These are phyloP conservation scores for Discostella pseudostelligera DNA, from an alignment of 108 stramenopile species.

Conservation along the genomic window DNA sequence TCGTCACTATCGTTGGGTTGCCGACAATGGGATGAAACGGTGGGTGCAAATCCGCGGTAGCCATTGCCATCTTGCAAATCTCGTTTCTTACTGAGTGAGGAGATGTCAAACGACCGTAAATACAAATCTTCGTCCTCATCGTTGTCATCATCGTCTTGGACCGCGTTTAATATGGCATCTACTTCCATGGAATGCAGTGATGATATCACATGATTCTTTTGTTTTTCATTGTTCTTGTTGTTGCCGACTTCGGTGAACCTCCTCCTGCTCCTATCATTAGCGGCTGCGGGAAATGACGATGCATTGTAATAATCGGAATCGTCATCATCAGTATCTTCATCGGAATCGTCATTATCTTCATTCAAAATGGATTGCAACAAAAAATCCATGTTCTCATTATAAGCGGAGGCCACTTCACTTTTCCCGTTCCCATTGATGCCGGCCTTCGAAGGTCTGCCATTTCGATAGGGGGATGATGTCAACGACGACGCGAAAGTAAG, in stretches of 20 bases:
- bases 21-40: no score
- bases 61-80: no score
- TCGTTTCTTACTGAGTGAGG: no score
- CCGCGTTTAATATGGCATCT: conserved; percentile 49
- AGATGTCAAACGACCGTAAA: no score
- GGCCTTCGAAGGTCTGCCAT: background rate
- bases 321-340: conserved; percentile 33
- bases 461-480: background rate
- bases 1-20: no score
- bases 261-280: background rate
- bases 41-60: no score
- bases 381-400: conserved; percentile 55
- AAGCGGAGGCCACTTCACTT: conserved; percentile 9
- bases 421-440: conserved; percentile 6
- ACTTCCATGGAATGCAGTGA: conserved; percentile 40
- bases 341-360: conserved; percentile 66
- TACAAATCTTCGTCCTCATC: conserved; percentile 12
- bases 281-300: background rate
- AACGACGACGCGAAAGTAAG: background rate
- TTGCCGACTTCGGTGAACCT: conserved; percentile 11
- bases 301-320: background rate
- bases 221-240: background rate
- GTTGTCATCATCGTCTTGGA: conserved; percentile 35
- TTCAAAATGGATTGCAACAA: conserved; percentile 63
- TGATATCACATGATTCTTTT: background rate